Evolutionary conservation across 1,139 yeast genomes (phyloP).

Genomic region (Pichia sp.): DNA sequence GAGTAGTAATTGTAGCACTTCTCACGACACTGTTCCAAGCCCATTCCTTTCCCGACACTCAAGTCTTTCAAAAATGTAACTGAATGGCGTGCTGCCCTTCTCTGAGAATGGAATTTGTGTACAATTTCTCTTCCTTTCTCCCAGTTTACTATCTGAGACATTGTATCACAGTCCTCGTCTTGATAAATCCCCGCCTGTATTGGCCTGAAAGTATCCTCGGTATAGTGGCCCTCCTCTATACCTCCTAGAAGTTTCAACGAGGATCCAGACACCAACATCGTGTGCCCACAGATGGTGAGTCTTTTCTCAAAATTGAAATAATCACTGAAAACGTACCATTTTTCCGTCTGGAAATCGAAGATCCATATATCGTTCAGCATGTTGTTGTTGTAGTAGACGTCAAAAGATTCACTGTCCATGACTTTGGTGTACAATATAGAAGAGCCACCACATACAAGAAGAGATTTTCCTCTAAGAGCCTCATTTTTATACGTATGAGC

Average conservation of each 20-base stretch:
- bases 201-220: slow-evolving; percentile 10
- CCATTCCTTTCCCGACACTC: not conserved
- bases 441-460: slow-evolving; percentile 47
- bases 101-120: slow-evolving; percentile 4
- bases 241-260: slow-evolving; percentile 33
- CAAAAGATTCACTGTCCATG: slow-evolving; percentile 17
- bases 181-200: slow-evolving; percentile 12
- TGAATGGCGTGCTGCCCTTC: not conserved
- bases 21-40: not conserved
- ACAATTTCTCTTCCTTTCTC: slow-evolving; percentile 2
- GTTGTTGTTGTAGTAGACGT: slow-evolving; percentile 26
- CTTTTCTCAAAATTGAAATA: slow-evolving; percentile 13
- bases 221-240: slow-evolving; percentile 18
- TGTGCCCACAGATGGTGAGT: slow-evolving; percentile 29
- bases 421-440: slow-evolving; percentile 26
- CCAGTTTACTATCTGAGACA: slow-evolving; percentile 7
- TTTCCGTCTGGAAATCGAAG: slow-evolving; percentile 40
- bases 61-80: not conserved
- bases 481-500: slow-evolving; percentile 13
- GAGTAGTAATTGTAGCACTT: slow-evolving; percentile 10
- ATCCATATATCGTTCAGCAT: slow-evolving; percentile 47
- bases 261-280: slow-evolving; percentile 24
- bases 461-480: slow-evolving; percentile 21
- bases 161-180: not conserved
- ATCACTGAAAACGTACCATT: slow-evolving; percentile 34